A percentile compares a stretch with the other conserved stretches of the same genome.
These are phyloP conservation scores for Alternaria atra DNA, from an alignment of 2,329 filamentous ascomycete species.

Conservation along the genomic window DNA sequence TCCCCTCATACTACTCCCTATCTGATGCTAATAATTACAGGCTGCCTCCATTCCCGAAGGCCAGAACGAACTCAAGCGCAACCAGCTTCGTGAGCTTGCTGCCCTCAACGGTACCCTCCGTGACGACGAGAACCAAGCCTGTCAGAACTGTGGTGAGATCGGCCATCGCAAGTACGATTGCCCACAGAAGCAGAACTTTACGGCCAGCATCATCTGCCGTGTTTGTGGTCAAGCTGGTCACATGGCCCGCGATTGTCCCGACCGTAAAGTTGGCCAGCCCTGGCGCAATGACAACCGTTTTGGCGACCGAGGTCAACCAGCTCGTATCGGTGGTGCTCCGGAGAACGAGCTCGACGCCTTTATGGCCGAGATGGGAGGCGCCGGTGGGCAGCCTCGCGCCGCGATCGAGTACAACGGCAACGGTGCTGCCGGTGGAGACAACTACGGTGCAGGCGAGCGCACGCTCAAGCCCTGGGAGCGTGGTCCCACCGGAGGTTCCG, in stretches of 20 bases:
- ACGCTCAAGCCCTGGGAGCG: constrained; percentile 88
- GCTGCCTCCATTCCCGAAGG: constrained; percentile 98
- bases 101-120: constrained; percentile 98
- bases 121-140: constrained; percentile 99
- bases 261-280: constrained; percentile 86
- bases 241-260: constrained; percentile 97
- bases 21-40: constrained; percentile 61
- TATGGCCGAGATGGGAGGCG: constrained; percentile 94
- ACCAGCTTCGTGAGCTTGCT: constrained; percentile 96
- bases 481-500: constrained; percentile 81
- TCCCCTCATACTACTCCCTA: not conserved
- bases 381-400: constrained; percentile 68
- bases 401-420: constrained; percentile 69
- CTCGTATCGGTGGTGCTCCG: constrained; percentile 74
- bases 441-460: constrained; percentile 57
- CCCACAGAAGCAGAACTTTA: constrained; percentile 96
- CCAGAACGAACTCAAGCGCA: constrained; percentile 98
- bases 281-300: constrained; percentile 82
- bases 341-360: constrained; percentile 98
- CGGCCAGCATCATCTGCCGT: constrained; percentile 98
- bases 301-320: constrained; percentile 63
- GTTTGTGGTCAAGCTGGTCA: constrained; percentile 98
- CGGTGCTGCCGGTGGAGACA: constrained; percentile 55
- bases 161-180: constrained; percentile 99
- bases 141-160: constrained; percentile 98